Base-by-base conservation (phyloP, 2,329 filamentous ascomycete species). In the Colletotrichum euphorbiae region DNA sequence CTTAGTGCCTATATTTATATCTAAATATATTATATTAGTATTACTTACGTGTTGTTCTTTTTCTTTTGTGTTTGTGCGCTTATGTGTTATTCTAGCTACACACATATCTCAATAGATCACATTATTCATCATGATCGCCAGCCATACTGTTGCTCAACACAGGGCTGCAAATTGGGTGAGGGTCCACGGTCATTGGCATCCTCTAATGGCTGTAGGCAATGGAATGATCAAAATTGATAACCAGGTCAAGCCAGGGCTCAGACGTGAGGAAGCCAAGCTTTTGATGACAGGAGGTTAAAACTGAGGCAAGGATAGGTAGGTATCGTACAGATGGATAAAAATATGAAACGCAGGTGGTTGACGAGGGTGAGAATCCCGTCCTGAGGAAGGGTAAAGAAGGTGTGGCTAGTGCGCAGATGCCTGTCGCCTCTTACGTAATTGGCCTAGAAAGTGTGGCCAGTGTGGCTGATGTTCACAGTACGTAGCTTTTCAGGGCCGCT, bases 231-330 rank as follows among this genome's bases (percentile, higher is more conserved):
- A 28, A 50, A 28, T 65, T 43, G 61, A 48, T 24, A 61, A 65
- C 31, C 40, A 24, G 17, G n/a, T 8, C 12, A 19, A 6, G 17
- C 11, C 31, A 17, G 54, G 60, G 65, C 65, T 68, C 61, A 65
- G 65, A 65, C 48, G 65, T 43, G 38, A 28, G n/a, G 13, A 61
- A 17, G 65, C 65, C 54, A 68, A 68, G 65, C 65, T 68, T 67
- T 65, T 43, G 65, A 54, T 68, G 65, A 68, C 65, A 68, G 48
- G 65, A 68, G 65, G 61, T 43, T 68, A 64, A 59, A 65, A n/a
- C 33, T 6, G 19, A 52, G 19, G 45, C 60, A 64, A 54, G 65
- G 60, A 50, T 50, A n/a, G n/a, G n/a, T n/a, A n/a, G n/a, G n/a
- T n/a, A 17, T 7, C 9, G 17, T 11, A n/a, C 8, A n/a, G 33